Conservation (phyloP, 306 rosid species). For the Quercus robur region DNA sequence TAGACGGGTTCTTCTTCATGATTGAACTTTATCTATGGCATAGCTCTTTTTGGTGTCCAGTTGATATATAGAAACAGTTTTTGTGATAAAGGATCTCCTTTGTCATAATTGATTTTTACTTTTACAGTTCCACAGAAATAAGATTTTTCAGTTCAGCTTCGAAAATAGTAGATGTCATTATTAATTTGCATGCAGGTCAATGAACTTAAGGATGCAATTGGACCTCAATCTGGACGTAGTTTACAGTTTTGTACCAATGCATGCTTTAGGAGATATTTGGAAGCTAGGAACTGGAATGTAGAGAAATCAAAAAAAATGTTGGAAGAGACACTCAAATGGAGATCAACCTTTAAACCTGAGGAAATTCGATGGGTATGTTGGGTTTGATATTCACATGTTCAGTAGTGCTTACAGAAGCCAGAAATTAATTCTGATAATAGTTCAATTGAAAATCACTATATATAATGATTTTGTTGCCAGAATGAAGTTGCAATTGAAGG, state of each 20-base stretch:
- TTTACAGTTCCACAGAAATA: not conserved
- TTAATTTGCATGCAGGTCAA: constrained; percentile 40
- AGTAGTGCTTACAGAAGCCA: not conserved
- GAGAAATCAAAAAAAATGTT: constrained; percentile 78
- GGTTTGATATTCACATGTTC: not conserved
- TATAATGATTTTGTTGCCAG: constrained; percentile 17
- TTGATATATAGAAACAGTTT: not conserved
- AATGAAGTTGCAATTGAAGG: constrained; percentile 43
- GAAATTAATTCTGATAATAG: not conserved
- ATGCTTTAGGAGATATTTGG: constrained; percentile 78
- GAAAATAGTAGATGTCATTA: not conserved
- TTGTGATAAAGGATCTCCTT: not conserved
- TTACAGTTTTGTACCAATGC: constrained; percentile 66
- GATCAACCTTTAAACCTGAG: constrained; percentile 68
- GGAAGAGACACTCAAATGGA: constrained; percentile 74
- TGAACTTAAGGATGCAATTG: constrained; percentile 62
- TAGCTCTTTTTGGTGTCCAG: not conserved
- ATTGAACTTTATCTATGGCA: not conserved
- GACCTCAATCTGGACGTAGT: constrained; percentile 62
- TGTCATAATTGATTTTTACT: not conserved
- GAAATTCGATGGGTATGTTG: constrained; percentile 85
- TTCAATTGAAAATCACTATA: not conserved
- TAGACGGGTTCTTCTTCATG: not conserved
- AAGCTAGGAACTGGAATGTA: constrained; percentile 76
- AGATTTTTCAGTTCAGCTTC: not conserved